Percentiles rank a stretch among this genome's conserved stretches.
Conservation (phyloP, 352 stramenopile genomes). For the Globisporangium nunn region DNA sequence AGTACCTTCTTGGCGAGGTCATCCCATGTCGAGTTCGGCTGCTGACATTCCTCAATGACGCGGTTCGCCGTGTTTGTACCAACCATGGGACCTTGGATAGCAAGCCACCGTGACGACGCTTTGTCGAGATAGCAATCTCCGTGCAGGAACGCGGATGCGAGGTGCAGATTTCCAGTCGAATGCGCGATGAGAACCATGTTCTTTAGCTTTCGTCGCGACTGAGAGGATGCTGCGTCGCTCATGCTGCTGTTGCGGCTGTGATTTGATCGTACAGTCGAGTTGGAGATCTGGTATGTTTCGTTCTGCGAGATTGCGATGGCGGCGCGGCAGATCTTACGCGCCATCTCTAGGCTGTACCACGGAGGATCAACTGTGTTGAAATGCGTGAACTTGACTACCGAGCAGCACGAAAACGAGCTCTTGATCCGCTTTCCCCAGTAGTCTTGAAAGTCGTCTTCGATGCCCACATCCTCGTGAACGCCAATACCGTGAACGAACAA, state of each 20-base stretch:
- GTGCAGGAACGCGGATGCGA: constrained; percentile 18
- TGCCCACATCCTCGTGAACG: constrained; percentile 16
- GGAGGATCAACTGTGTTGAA: constrained; percentile 21
- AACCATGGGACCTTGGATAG: constrained; percentile 18
- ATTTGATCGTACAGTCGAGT: too few species aligned
- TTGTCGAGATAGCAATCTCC: constrained; percentile 15
- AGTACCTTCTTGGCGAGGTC: constrained; percentile 3
- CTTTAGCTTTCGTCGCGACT: constrained; percentile 4
- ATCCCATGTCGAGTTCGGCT: constrained; percentile 9
- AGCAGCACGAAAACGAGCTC: constrained; percentile 22
- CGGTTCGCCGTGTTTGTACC: constrained; percentile 10
- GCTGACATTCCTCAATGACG: constrained; percentile 6
- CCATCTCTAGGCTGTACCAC: constrained; percentile 21
- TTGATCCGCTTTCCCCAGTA: constrained; percentile 25
- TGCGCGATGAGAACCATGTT: constrained; percentile 27
- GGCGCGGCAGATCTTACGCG: constrained; percentile 23
- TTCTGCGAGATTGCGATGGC: constrained; percentile 15
- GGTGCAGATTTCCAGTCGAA: constrained; percentile 35
- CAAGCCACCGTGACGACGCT: constrained; percentile 16
- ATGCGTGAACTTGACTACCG: constrained; percentile 26
- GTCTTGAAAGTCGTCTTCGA: constrained; percentile 16
- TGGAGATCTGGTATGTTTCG: background rate
- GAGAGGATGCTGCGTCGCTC: too few species aligned
- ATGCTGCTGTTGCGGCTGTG: too few species aligned
- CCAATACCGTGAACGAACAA: constrained; percentile 44